phyloP scores from a whole-genome alignment of 441 rosid genomes.

The Breynia disticha region DNA sequence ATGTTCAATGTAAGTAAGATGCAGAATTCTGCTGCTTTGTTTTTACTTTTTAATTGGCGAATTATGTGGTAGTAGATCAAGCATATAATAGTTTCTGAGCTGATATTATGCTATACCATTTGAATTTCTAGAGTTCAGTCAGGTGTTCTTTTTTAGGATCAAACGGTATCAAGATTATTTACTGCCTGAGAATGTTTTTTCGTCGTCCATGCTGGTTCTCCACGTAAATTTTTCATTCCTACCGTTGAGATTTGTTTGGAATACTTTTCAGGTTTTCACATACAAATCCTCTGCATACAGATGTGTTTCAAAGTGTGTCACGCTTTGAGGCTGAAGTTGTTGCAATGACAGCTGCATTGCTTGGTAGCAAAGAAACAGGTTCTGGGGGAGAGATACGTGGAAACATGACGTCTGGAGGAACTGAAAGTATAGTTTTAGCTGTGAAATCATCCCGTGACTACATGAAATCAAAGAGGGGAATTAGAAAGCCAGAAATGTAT shows the following conservation, averaged over 20 bases:
- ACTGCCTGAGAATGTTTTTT: not conserved
- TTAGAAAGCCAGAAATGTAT: conserved; percentile 84
- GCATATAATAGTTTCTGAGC: too few species aligned
- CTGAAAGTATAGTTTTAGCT: conserved; percentile 88
- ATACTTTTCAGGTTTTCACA: conserved; percentile 76
- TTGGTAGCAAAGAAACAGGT: conserved; percentile 60
- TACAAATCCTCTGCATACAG: conserved; percentile 89
- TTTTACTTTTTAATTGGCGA: not conserved
- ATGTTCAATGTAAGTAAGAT: conserved; percentile 80
- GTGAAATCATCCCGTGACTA: conserved; percentile 92
- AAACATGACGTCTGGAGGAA: conserved; percentile 98
- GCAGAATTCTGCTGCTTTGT: conserved; percentile 1
- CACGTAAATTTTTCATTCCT: not conserved
- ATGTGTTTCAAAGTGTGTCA: conserved; percentile 77
- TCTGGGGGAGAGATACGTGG: conserved; percentile 90
- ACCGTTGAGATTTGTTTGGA: not conserved
- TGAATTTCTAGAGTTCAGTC: too few species aligned
- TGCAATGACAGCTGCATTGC: conserved; percentile 90
- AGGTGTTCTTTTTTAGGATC: not conserved
- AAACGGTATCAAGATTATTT: too few species aligned
- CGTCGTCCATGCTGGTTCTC: not conserved
- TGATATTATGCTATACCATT: too few species aligned
- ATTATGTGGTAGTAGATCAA: not conserved
- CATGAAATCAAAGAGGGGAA: conserved; percentile 83
- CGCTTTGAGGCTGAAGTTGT: conserved; percentile 92